phyloP scores from a whole-genome alignment of 768 basidiomycete genomes.

The Collybia sordida region DNA sequence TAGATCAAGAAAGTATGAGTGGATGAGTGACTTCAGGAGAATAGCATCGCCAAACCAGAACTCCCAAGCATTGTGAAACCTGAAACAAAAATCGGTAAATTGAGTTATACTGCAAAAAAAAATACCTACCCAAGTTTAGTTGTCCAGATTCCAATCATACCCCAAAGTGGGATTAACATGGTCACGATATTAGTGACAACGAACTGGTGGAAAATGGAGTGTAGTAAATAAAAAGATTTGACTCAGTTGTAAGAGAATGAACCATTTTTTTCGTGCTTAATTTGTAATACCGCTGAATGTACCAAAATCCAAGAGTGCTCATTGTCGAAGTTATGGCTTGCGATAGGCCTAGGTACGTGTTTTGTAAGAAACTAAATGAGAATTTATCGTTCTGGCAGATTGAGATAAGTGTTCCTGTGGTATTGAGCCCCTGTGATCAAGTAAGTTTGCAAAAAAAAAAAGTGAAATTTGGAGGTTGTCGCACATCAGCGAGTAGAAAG shows the following conservation, averaged over 20 bases:
- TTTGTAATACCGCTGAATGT: constrained; percentile 78
- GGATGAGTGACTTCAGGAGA: too few relatives aligned
- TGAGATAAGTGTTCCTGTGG: constrained; percentile 69
- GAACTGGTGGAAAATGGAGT: constrained; percentile 43
- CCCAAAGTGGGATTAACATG: constrained; percentile 80
- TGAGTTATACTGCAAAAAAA: background rate
- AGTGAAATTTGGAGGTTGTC: constrained; percentile 20
- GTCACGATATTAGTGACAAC: constrained; percentile 75
- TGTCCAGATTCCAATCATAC: constrained; percentile 86
- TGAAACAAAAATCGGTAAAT: constrained; percentile 14
- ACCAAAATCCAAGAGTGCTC: constrained; percentile 80
- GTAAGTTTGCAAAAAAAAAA: background rate
- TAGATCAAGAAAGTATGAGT: constrained; percentile 17
- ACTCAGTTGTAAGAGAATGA: constrained; percentile 4
- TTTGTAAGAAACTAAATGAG: constrained; percentile 77
- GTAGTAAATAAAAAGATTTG: background rate
- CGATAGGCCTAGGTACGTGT: constrained; percentile 73
- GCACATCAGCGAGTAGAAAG: constrained; percentile 77
- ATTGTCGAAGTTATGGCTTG: constrained; percentile 76
- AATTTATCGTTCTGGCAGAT: constrained; percentile 85
- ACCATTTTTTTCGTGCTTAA: constrained; percentile 84
- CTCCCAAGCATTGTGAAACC: constrained; percentile 83
- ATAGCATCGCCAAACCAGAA: constrained; percentile 58
- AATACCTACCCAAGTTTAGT: constrained; percentile 59
- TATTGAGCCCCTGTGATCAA: constrained; percentile 67